Percentiles rank a stretch among this genome's conserved stretches.
Evolutionary conservation across 2,329 filamentous ascomycete species (phyloP).

Genomic region (Arthrocladium fulminans): DNA sequence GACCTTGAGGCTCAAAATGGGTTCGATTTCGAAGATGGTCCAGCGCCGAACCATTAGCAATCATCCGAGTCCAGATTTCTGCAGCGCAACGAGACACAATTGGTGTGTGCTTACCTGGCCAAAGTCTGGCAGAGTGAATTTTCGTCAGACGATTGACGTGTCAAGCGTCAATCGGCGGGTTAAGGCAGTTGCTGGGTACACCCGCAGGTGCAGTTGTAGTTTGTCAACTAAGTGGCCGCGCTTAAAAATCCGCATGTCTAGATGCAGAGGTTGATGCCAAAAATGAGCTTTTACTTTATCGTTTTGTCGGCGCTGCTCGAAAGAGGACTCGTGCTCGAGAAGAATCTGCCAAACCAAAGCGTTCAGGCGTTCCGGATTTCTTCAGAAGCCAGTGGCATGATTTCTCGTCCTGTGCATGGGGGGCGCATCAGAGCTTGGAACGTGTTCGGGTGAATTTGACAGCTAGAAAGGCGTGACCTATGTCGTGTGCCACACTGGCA

Average conservation of each 20-base stretch:
- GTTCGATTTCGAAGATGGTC: conserved; percentile 60
- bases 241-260: neutral
- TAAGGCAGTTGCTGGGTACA: conserved; percentile 5
- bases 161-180: conserved; percentile 15
- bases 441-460: too few species aligned
- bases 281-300: neutral
- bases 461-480: too few species aligned
- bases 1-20: conserved; percentile 48
- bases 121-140: conserved; percentile 15
- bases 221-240: conserved; percentile 9
- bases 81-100: neutral
- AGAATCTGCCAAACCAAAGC: too few species aligned
- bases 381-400: too few species aligned
- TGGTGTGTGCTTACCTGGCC: conserved; percentile 10
- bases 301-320: neutral
- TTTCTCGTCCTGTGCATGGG: too few species aligned
- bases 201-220: conserved; percentile 10
- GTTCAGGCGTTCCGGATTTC: too few species aligned
- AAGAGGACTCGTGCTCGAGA: too few species aligned
- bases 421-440: too few species aligned
- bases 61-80: neutral
- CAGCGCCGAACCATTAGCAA: conserved; percentile 54
- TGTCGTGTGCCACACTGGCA: neutral
- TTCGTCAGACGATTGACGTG: conserved; percentile 22
- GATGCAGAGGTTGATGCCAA: conserved; percentile 1